Percentiles rank a stretch among this genome's conserved stretches.
Conservation (phyloP, 2,329 filamentous ascomycete species). For the Cryphonectria naterciae region DNA sequence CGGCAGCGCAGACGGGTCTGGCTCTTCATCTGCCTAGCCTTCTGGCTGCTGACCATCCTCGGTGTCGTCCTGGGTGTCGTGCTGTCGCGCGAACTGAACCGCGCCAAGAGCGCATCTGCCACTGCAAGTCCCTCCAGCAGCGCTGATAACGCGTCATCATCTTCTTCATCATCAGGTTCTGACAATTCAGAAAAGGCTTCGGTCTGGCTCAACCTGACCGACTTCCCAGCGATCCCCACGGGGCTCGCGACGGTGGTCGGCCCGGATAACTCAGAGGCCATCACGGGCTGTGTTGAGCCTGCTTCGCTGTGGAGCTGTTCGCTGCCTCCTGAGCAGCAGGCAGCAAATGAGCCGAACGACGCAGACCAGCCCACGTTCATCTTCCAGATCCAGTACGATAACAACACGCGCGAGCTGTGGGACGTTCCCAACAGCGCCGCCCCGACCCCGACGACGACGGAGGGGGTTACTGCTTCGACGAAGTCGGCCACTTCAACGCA, state of each 20-base stretch:
- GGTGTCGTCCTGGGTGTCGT: slow-evolving; percentile 59
- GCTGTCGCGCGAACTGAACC: slow-evolving; percentile 16
- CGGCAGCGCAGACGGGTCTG: slow-evolving; percentile 66
- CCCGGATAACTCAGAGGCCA: slow-evolving; percentile 66
- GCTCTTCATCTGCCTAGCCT: slow-evolving; percentile 52
- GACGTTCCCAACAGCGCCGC: slow-evolving; percentile 47
- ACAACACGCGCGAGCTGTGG: slow-evolving; percentile 58
- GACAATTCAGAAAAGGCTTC: slow-evolving; percentile 29
- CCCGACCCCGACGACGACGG: slow-evolving; percentile 28
- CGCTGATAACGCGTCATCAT: slow-evolving; percentile 5
- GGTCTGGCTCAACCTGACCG: slow-evolving; percentile 81
- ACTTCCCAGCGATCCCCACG: slow-evolving; percentile 84
- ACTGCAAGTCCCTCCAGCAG: slow-evolving; percentile 11
- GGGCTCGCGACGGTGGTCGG: slow-evolving; percentile 80
- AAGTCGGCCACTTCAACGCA: not conserved
- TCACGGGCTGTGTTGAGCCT: slow-evolving; percentile 71
- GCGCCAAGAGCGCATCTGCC: slow-evolving; percentile 30
- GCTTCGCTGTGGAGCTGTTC: slow-evolving; percentile 84
- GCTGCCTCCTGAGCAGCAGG: slow-evolving; percentile 77
- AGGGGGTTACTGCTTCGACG: slow-evolving; percentile 9
- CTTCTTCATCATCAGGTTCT: slow-evolving; percentile 10
- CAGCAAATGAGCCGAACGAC: slow-evolving; percentile 63
- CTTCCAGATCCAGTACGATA: slow-evolving; percentile 76
- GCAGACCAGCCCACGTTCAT: slow-evolving; percentile 77
- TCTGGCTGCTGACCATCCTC: slow-evolving; percentile 60